These are phyloP conservation scores for Bipolaris sorokiniana DNA, from an alignment of 2,329 filamentous ascomycete species.

Conservation along the genomic window DNA sequence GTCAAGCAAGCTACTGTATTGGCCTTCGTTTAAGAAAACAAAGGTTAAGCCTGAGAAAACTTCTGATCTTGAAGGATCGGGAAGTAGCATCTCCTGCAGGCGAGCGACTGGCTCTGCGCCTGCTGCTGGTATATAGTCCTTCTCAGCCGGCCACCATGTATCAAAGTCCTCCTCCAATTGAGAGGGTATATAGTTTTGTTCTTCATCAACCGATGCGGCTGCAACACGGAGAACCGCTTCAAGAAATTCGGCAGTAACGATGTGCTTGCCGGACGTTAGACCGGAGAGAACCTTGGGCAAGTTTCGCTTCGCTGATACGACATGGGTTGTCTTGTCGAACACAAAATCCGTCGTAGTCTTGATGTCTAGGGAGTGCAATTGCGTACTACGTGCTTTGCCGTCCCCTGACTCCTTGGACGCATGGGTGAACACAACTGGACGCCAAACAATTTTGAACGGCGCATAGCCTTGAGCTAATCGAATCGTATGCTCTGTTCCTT, in stretches of 20 bases:
- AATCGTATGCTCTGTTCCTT: constrained; percentile 63
- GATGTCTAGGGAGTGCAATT: constrained; percentile 84
- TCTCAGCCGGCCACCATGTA: constrained; percentile 75
- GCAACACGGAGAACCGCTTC: constrained; percentile 71
- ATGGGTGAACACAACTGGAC: constrained; percentile 80
- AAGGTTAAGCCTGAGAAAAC: constrained; percentile 90
- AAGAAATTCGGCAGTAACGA: constrained; percentile 77
- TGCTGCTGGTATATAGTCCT: constrained; percentile 72
- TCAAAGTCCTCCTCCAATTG: constrained; percentile 81
- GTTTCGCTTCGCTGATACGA: constrained; percentile 88
- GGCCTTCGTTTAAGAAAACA: constrained; percentile 77
- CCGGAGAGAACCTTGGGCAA: constrained; percentile 86
- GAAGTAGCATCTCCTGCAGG: constrained; percentile 72
- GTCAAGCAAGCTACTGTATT: constrained; percentile 76
- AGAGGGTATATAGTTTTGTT: constrained; percentile 59
- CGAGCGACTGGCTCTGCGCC: constrained; percentile 77
- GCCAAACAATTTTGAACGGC: constrained; percentile 75
- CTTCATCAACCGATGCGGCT: constrained; percentile 42
- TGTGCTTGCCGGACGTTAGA: constrained; percentile 77
- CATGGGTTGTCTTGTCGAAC: constrained; percentile 76
- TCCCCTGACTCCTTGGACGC: constrained; percentile 71
- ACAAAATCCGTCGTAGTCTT: constrained; percentile 80
- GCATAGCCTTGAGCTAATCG: constrained; percentile 73
- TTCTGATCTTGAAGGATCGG: constrained; percentile 67
- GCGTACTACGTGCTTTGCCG: constrained; percentile 58